Evolutionary conservation across 306 rosid species (phyloP).

Genomic region (Sophora flavescens): DNA sequence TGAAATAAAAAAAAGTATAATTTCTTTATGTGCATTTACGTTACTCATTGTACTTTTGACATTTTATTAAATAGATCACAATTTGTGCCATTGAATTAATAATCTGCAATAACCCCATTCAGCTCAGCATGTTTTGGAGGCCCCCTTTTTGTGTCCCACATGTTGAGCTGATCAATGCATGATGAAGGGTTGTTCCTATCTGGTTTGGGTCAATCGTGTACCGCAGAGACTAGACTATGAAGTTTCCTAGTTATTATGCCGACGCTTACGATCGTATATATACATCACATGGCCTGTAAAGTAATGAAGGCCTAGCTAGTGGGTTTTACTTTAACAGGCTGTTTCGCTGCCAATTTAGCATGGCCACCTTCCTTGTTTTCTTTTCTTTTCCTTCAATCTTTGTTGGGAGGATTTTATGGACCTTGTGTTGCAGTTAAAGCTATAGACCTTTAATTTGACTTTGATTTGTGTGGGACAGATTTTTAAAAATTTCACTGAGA

Average conservation of each 20-base stretch:
- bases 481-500: too few species aligned
- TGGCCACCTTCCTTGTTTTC: not conserved
- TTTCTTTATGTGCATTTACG: too few species aligned
- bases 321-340: conserved; percentile 1
- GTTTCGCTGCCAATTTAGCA: conserved; percentile 3
- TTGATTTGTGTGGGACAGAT: too few species aligned
- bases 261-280: conserved; percentile 9
- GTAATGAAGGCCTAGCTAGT: not conserved
- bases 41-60: too few species aligned
- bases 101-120: conserved; percentile 3
- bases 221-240: conserved; percentile 16
- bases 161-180: conserved; percentile 21
- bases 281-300: conserved; percentile 33
- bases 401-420: too few species aligned
- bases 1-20: too few species aligned
- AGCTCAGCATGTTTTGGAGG: conserved; percentile 14
- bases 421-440: too few species aligned
- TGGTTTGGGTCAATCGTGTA: conserved; percentile 22
- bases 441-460: too few species aligned
- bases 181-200: not conserved
- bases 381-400: not conserved
- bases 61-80: conserved; percentile 27
- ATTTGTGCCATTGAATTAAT: conserved; percentile 14
- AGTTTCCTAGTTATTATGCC: conserved; percentile 16
- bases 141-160: conserved; percentile 36